Evolutionary conservation across 768 basidiomycete species (phyloP), one percentile per base, ranked within the genome.

Genomic region (Leccinum imitatum): DNA sequence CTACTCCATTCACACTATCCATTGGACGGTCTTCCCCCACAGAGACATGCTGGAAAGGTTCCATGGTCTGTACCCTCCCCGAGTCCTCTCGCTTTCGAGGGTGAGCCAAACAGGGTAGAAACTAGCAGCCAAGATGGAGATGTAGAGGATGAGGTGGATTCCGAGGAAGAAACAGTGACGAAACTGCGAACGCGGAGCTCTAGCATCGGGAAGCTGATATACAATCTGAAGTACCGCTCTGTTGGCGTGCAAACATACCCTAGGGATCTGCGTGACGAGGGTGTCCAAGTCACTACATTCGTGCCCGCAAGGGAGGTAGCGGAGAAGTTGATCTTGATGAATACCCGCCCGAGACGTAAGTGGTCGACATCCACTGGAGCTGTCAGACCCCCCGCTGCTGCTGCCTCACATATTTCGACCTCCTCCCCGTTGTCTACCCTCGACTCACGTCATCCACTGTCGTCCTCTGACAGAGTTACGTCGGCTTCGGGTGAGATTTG

Each of bases 21-120:
- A 2, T 94, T 93, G 92, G 95, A 98, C 67, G 77, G 70, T 41
- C 90, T 92, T 7, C 86, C 85, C 61, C 93, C 94, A 58, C 85
- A 89, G 63, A 83, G 80, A 60, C 93, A 95, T 72, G 88, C 88
- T 1, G 79, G 83, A 14, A 79, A 79, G 62, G 75, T 87, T 33
- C 82, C 81, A 37, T 78, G 83, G 56, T 81, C 86, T n/a, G 69
- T 79, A 6, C 76, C 75, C 17, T 73, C 77, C 21, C 67, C 70
- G 6, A 64, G 63, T 35, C 69, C 82, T 52, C 76, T 78, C 5
- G 79, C 63, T 59, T 55, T 47, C 25, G 17, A 47, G 44, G 25
- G 47, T 10, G 57, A 59, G 39, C 72, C 46, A 73, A 75, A 85
- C 23, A 77, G 76, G 62, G 74, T 76, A 21, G 91, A 91, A 65